Evolutionary conservation across 495 filamentous ascomycete species (phyloP).

Genomic region (Talaromyces ruber): DNA sequence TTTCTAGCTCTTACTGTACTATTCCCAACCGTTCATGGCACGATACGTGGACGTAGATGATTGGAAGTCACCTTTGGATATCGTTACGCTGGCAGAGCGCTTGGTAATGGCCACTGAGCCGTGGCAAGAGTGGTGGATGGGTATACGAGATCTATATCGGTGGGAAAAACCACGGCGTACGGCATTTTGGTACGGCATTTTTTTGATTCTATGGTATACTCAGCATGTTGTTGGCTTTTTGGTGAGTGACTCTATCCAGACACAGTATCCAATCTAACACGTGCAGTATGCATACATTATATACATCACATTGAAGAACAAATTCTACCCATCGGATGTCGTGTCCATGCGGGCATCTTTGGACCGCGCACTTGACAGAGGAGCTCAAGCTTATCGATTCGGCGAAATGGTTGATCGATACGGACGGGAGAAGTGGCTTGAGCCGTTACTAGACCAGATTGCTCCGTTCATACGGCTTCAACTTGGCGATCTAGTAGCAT

Average conservation of each 20-base stretch:
- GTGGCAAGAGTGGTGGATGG: slow-evolving; percentile 31
- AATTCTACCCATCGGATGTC: slow-evolving; percentile 21
- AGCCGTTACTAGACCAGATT: slow-evolving; percentile 24
- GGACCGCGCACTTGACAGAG: slow-evolving; percentile 18
- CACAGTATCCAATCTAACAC: not conserved
- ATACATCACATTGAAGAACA: slow-evolving; percentile 28
- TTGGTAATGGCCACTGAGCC: slow-evolving; percentile 34
- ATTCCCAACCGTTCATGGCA: slow-evolving; percentile 27
- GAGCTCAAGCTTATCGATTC: slow-evolving; percentile 19
- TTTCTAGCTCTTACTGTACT: slow-evolving; percentile 26
- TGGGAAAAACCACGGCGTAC: slow-evolving; percentile 33
- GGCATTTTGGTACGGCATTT: slow-evolving; percentile 21
- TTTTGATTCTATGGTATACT: slow-evolving; percentile 26
- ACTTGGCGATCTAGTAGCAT: slow-evolving; percentile 31
- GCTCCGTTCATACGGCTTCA: slow-evolving; percentile 34
- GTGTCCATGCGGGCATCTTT: slow-evolving; percentile 25
- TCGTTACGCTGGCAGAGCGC: slow-evolving; percentile 28
- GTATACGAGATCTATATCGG: slow-evolving; percentile 29
- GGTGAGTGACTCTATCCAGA: slow-evolving; percentile 12
- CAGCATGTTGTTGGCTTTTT: slow-evolving; percentile 28
- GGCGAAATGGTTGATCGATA: slow-evolving; percentile 35
- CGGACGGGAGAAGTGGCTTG: slow-evolving; percentile 30
- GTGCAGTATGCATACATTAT: slow-evolving; percentile 23
- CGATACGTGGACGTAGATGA: slow-evolving; percentile 37
- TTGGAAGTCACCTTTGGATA: slow-evolving; percentile 21